Conservation (phyloP, 768 basidiomycete genomes). For the Amyloporia xantha region DNA sequence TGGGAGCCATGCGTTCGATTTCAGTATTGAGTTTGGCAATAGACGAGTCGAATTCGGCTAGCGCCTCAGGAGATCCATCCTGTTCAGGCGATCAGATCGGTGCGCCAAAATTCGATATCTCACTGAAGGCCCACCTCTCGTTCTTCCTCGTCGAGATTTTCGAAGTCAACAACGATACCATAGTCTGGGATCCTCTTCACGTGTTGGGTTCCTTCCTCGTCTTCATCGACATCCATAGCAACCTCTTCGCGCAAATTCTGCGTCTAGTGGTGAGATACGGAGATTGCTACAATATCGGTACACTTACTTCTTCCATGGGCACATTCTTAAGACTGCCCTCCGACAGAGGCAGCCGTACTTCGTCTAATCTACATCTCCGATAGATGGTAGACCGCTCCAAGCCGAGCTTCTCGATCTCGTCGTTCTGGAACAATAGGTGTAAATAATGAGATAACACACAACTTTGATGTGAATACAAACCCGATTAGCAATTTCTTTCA, state of each 20-base stretch:
- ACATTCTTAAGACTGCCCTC: constrained; percentile 78
- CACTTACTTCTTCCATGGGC: constrained; percentile 86
- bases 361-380: constrained; percentile 89
- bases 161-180: constrained; percentile 88
- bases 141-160: constrained; percentile 65
- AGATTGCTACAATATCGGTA: neutral
- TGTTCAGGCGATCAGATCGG: too few species aligned
- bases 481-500: constrained; percentile 85
- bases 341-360: constrained; percentile 74
- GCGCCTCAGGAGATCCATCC: constrained; percentile 55
- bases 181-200: constrained; percentile 71
- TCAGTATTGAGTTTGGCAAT: constrained; percentile 68
- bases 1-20: constrained; percentile 92
- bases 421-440: constrained; percentile 45
- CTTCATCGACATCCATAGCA: constrained; percentile 89
- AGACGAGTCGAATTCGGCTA: constrained; percentile 68
- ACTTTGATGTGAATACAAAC: constrained; percentile 33
- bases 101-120: too few species aligned
- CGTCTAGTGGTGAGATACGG: neutral
- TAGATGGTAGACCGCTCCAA: constrained; percentile 84
- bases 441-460: constrained; percentile 20
- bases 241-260: constrained; percentile 80
- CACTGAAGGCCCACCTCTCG: constrained; percentile 40
- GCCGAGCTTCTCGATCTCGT: constrained; percentile 84
- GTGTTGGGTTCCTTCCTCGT: constrained; percentile 74